phyloP scores from a whole-genome alignment of 257 asterid genomes.

The Lycium barbarum region DNA sequence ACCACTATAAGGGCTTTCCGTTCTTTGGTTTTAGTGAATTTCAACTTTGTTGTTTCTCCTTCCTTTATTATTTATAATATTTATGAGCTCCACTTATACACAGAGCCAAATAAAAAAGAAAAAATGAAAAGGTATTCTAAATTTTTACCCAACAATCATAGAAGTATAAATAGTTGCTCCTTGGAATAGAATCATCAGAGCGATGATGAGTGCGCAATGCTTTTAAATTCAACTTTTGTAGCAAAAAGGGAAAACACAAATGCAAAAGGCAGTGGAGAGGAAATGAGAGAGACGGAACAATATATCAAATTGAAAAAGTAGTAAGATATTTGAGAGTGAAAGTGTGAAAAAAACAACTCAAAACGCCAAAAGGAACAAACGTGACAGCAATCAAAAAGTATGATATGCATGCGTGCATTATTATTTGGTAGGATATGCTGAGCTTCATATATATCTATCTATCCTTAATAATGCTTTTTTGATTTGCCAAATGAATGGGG shows the following conservation, averaged over 20 bases:
- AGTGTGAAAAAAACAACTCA: neutral
- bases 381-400: conserved; percentile 25
- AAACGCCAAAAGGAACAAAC: conserved; percentile 23
- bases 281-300: conserved; percentile 12
- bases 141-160: neutral
- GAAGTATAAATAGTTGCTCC: neutral
- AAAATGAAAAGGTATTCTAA: neutral
- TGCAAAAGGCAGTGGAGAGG: neutral
- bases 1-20: neutral
- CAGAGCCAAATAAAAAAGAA: neutral
- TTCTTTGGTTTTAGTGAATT: neutral
- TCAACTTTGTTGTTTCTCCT: neutral
- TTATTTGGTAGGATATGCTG: conserved; percentile 29
- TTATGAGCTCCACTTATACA: neutral
- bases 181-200: neutral
- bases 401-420: conserved; percentile 35
- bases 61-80: no score
- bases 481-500: conserved; percentile 10
- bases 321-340: conserved; percentile 5
- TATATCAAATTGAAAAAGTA: neutral
- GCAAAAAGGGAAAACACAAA: conserved; percentile 7
- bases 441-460: neutral
- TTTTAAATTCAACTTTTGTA: conserved; percentile 26
- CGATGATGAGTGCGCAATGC: conserved; percentile 16
- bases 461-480: neutral